Conservation (phyloP, 768 basidiomycete species). For the Hygrophoropsis aurantiaca region DNA sequence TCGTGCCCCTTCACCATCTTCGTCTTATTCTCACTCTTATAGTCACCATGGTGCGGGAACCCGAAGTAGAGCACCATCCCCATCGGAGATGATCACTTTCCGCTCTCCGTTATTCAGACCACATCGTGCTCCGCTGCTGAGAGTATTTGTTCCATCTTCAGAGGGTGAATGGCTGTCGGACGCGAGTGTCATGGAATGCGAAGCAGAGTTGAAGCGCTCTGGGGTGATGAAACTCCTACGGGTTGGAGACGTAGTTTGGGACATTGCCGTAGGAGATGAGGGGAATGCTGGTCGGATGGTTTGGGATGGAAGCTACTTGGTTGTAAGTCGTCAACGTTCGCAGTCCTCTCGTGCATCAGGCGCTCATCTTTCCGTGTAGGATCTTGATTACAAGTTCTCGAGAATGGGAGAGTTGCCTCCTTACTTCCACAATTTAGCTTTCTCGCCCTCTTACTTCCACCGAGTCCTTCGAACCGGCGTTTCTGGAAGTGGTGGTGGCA, state of each 20-base stretch:
- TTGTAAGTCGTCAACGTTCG: slow-evolving; percentile 51
- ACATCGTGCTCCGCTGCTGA: slow-evolving; percentile 72
- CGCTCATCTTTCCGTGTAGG: slow-evolving; percentile 42
- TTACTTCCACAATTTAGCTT: slow-evolving; percentile 77
- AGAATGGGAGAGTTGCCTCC: slow-evolving; percentile 73
- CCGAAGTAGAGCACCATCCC: slow-evolving; percentile 10
- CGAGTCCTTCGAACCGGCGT: slow-evolving; percentile 68
- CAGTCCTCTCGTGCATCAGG: slow-evolving; percentile 10
- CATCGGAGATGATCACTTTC: slow-evolving; percentile 35
- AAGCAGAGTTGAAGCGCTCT: slow-evolving; percentile 72
- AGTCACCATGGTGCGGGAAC: slow-evolving; percentile 9
- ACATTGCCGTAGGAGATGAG: slow-evolving; percentile 82
- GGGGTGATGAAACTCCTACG: slow-evolving; percentile 63
- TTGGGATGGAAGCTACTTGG: slow-evolving; percentile 88
- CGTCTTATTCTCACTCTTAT: slow-evolving; percentile 32
- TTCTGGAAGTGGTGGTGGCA: slow-evolving; percentile 39
- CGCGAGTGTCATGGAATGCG: slow-evolving; percentile 77
- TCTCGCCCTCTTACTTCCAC: slow-evolving; percentile 89
- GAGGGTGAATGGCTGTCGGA: slow-evolving; percentile 88
- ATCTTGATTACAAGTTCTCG: slow-evolving; percentile 83
- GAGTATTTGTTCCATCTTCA: slow-evolving; percentile 83
- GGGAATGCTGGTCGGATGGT: slow-evolving; percentile 80
- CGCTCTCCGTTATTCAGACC: slow-evolving; percentile 69
- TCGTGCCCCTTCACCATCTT: slow-evolving; percentile 24
- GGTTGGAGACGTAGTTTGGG: slow-evolving; percentile 85